phyloP scores from a whole-genome alignment of 768 basidiomycete species.

The Trametopsis cervina region DNA sequence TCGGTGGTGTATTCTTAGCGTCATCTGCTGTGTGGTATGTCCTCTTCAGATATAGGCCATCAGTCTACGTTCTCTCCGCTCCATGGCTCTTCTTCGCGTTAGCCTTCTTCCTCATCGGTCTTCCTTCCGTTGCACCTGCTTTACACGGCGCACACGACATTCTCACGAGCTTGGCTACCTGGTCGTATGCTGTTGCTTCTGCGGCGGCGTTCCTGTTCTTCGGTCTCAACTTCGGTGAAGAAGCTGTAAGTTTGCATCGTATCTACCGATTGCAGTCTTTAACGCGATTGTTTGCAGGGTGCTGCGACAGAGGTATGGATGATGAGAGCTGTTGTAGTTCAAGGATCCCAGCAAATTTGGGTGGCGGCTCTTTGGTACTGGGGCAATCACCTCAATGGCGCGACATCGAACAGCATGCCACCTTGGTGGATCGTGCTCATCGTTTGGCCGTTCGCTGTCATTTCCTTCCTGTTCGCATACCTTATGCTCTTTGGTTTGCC shows the following conservation, averaged over 20 bases:
- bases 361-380: conserved; percentile 95
- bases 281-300: conserved; percentile 40
- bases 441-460: conserved; percentile 72
- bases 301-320: conserved; percentile 96
- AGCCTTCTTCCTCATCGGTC: conserved; percentile 86
- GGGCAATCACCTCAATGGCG: conserved; percentile 73
- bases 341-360: conserved; percentile 95
- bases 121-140: conserved; percentile 65
- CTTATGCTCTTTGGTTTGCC: conserved; percentile 84
- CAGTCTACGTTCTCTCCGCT: conserved; percentile 75
- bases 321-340: conserved; percentile 84
- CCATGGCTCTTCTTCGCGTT: conserved; percentile 91
- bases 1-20: conserved; percentile 83
- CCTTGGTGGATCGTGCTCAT: conserved; percentile 85
- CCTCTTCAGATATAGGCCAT: conserved; percentile 82
- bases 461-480: conserved; percentile 74
- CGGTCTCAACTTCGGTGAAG: conserved; percentile 94
- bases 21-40: conserved; percentile 87
- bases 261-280: conserved; percentile 8
- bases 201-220: conserved; percentile 92
- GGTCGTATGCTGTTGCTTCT: conserved; percentile 90
- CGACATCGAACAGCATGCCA: conserved; percentile 41
- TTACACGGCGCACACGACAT: conserved; percentile 57
- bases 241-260: conserved; percentile 52
- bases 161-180: conserved; percentile 74